phyloP scores from a whole-genome alignment of 1,284 basidiomycete species.

The Xerocomus tenax region DNA sequence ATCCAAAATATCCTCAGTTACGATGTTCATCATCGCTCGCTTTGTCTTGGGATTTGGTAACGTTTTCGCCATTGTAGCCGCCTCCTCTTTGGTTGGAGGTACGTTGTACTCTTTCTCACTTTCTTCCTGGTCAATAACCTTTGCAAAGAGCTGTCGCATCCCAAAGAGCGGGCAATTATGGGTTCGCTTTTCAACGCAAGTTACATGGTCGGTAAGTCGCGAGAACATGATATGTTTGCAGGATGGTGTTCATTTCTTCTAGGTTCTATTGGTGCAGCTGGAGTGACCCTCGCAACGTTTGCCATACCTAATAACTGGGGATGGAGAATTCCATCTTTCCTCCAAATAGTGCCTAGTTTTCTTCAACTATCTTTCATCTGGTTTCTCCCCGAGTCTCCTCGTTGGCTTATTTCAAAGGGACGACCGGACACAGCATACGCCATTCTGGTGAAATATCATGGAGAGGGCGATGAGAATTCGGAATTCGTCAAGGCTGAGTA shows the following conservation, averaged over 20 bases:
- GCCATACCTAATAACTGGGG: constrained; percentile 42
- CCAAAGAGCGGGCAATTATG: constrained; percentile 17
- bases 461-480: constrained; percentile 12
- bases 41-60: background rate
- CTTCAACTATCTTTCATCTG: constrained; percentile 42
- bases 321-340: constrained; percentile 50
- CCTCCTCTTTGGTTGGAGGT: background rate
- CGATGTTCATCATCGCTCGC: background rate
- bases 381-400: constrained; percentile 51
- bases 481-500: constrained; percentile 17
- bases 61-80: background rate
- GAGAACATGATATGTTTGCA: background rate
- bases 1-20: background rate
- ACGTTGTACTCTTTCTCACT: background rate
- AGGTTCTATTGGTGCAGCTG: constrained; percentile 14
- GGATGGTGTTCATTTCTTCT: background rate
- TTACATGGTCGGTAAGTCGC: constrained; percentile 9
- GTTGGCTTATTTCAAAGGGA: constrained; percentile 51
- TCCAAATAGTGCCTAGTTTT: constrained; percentile 44
- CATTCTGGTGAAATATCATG: constrained; percentile 17
- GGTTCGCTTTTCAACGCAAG: constrained; percentile 8
- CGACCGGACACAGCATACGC: constrained; percentile 34
- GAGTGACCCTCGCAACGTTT: constrained; percentile 44
- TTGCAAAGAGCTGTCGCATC: constrained; percentile 19
- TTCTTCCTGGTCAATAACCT: background rate